These are phyloP conservation scores for Plenodomus biglobosus DNA, from an alignment of 2,329 filamentous ascomycete genomes.

Conservation along the genomic window DNA sequence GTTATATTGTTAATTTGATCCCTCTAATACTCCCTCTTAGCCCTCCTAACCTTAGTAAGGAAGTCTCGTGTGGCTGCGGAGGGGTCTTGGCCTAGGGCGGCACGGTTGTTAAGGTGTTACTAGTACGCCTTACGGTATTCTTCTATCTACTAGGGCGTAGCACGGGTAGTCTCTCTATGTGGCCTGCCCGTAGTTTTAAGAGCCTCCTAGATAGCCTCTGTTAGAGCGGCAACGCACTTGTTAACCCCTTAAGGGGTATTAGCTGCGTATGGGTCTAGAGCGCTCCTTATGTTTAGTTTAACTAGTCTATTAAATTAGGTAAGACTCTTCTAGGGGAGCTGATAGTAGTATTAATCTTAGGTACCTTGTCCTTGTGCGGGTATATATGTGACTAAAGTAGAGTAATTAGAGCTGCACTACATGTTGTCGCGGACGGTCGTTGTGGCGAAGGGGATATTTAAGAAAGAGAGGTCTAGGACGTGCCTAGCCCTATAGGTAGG, in stretches of 20 bases:
- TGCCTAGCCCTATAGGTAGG: slow-evolving; percentile 1
- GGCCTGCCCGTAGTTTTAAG: not conserved
- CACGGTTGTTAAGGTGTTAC: too few species aligned
- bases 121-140: not conserved
- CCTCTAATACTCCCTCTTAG: slow-evolving; percentile 5
- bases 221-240: too few species aligned
- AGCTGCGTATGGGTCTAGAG: not conserved
- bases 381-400: slow-evolving; percentile 3
- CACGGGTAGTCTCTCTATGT: too few species aligned
- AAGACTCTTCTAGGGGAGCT: not conserved
- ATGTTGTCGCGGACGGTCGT: not conserved
- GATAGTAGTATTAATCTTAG: not conserved
- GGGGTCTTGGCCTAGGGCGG: too few species aligned
- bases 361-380: not conserved
- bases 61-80: not conserved
- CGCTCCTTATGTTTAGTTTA: not conserved
- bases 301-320: slow-evolving; percentile 1
- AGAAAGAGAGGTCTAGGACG: slow-evolving; percentile 3
- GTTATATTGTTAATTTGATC: not conserved
- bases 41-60: not conserved
- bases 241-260: too few species aligned
- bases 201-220: too few species aligned
- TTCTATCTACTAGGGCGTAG: not conserved
- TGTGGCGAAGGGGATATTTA: slow-evolving; percentile 6
- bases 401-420: slow-evolving; percentile 6